Percentiles rank a stretch among this genome's conserved stretches.
Evolutionary conservation across 2,329 filamentous ascomycete species (phyloP).

Genomic region (Diatrype stigma): DNA sequence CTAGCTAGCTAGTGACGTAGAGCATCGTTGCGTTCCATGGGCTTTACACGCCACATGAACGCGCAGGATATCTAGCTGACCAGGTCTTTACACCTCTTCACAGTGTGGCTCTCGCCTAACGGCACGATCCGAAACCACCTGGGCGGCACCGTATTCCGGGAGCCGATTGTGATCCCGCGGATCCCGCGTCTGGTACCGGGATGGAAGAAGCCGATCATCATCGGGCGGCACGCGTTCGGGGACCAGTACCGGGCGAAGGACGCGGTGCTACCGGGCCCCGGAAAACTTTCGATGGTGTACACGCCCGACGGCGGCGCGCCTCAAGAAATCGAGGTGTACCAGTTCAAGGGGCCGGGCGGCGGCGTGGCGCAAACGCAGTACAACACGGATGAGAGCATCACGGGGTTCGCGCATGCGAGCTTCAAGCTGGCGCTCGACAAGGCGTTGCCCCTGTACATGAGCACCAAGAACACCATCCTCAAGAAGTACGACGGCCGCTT

Average conservation of each 20-base stretch:
- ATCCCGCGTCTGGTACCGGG: constrained; percentile 91
- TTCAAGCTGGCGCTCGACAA: constrained; percentile 94
- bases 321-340: constrained; percentile 82
- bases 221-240: constrained; percentile 95
- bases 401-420: constrained; percentile 88
- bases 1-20: not conserved
- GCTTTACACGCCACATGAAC: no score
- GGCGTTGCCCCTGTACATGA: constrained; percentile 94
- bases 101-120: constrained; percentile 98
- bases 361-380: constrained; percentile 94
- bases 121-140: constrained; percentile 75
- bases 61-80: constrained; percentile 2
- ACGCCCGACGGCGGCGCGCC: constrained; percentile 80
- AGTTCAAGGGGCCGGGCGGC: constrained; percentile 82
- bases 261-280: constrained; percentile 73
- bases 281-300: constrained; percentile 92
- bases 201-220: constrained; percentile 99
- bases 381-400: constrained; percentile 95
- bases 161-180: constrained; percentile 92
- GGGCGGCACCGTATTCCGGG: constrained; percentile 96
- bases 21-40: no score
- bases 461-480: constrained; percentile 99
- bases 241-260: constrained; percentile 99
- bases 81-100: constrained; percentile 6
- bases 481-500: constrained; percentile 99